These are phyloP conservation scores for Aureobasidium sp. DNA, from an alignment of 2,329 filamentous ascomycete genomes.

Conservation along the genomic window DNA sequence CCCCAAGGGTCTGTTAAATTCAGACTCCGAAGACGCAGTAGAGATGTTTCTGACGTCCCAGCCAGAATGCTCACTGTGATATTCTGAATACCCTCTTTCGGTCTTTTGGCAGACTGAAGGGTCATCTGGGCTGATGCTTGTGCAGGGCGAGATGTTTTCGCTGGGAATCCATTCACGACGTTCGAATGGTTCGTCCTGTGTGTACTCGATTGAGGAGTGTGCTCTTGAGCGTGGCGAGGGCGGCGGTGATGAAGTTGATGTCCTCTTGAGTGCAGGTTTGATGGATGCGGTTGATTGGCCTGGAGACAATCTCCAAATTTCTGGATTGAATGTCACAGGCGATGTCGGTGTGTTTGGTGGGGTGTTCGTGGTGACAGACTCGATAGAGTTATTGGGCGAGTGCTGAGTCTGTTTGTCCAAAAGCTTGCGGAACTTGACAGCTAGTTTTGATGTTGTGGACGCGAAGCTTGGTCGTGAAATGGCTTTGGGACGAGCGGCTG, in stretches of 20 bases:
- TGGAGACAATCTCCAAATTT: not conserved
- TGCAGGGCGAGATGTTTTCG: not conserved
- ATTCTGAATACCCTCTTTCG: not conserved
- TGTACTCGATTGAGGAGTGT: not conserved
- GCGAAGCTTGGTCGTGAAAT: not conserved
- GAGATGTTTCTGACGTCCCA: not conserved
- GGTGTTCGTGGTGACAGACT: not conserved
- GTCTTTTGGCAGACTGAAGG: not conserved
- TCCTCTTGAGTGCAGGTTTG: not conserved
- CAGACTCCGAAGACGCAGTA: not conserved
- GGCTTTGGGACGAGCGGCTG: not conserved
- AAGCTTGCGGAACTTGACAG: not conserved
- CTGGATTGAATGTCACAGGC: not conserved
- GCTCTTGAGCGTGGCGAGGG: not conserved
- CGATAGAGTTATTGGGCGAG: not conserved
- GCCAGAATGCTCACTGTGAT: not conserved
- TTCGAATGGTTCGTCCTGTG: not conserved
- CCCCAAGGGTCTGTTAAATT: not conserved
- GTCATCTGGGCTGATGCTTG: not conserved
- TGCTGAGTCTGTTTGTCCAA: not conserved
- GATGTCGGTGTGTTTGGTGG: not conserved
- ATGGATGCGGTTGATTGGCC: not conserved
- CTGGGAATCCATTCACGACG: not conserved
- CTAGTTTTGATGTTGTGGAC: not conserved
- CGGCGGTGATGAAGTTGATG: not conserved